Percentiles rank a stretch among this genome's conserved stretches.
phyloP scores from a whole-genome alignment of 768 basidiomycete genomes.

The Lactarius sp. region DNA sequence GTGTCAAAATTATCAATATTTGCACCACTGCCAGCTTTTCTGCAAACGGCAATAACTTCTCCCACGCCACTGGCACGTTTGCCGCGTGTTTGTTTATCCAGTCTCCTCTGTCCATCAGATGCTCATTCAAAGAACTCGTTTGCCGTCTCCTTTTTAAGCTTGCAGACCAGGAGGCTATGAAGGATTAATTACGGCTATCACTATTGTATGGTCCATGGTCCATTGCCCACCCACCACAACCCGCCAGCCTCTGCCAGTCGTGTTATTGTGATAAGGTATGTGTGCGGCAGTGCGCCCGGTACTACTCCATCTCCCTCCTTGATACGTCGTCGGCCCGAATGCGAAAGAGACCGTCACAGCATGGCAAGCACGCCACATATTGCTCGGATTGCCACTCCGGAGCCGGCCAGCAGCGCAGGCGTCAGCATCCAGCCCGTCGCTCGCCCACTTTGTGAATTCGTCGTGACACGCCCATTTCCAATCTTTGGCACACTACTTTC shows the following conservation, averaged over 20 bases:
- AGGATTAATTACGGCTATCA: constrained; percentile 52
- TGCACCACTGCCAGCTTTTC: no score
- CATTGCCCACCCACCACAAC: constrained; percentile 33
- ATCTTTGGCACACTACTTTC: neutral
- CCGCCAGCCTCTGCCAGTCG: constrained; percentile 32
- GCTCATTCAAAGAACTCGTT: neutral
- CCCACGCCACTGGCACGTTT: no score
- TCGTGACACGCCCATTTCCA: neutral
- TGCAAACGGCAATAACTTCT: no score
- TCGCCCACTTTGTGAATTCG: neutral
- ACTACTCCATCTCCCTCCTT: constrained; percentile 13
- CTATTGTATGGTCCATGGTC: constrained; percentile 38
- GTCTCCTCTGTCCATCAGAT: neutral
- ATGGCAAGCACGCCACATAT: constrained; percentile 39
- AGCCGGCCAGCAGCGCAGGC: constrained; percentile 23
- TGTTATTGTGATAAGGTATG: constrained; percentile 44
- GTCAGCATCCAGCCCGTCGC: constrained; percentile 3
- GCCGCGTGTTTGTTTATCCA: no score
- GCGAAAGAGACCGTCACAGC: constrained; percentile 52
- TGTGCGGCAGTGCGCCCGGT: constrained; percentile 11
- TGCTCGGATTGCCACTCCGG: constrained; percentile 33
- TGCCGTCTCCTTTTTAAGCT: constrained; percentile 7
- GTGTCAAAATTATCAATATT: no score
- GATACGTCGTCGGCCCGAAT: constrained; percentile 69
- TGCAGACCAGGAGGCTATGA: constrained; percentile 45